A percentile compares a stretch with the other conserved stretches of the same genome.
Conservation (phyloP, 2,329 filamentous ascomycete species). For the Thelonectria olida region DNA sequence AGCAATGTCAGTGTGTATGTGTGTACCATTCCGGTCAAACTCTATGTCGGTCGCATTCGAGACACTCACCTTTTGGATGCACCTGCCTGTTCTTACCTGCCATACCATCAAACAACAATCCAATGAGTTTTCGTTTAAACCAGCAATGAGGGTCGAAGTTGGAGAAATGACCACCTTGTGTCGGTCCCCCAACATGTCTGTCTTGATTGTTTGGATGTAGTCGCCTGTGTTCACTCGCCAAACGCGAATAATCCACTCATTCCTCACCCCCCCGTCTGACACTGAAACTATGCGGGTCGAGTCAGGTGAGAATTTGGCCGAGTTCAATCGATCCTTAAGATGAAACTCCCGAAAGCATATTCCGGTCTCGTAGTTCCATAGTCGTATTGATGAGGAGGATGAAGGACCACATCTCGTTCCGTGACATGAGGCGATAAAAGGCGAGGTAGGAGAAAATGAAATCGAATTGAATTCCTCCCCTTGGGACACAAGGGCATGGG, state of each 20-base stretch:
- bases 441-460: neutral
- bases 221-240: neutral
- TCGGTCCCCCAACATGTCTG: no score
- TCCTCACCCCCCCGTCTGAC: neutral
- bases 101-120: no score
- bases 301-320: neutral
- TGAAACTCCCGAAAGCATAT: neutral
- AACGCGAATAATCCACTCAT: neutral
- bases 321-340: neutral
- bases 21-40: neutral
- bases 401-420: no score
- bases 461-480: no score
- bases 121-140: no score
- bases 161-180: no score
- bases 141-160: no score
- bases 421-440: neutral
- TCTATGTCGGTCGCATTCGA: neutral
- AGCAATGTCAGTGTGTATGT: neutral
- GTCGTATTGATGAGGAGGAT: neutral
- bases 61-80: neutral
- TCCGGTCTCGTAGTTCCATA: neutral
- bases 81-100: neutral
- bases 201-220: no score
- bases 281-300: neutral
- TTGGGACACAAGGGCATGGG: no score